Evolutionary conservation across 1,284 basidiomycete species (phyloP).

Genomic region (Cutaneotrichosporon cutaneum): DNA sequence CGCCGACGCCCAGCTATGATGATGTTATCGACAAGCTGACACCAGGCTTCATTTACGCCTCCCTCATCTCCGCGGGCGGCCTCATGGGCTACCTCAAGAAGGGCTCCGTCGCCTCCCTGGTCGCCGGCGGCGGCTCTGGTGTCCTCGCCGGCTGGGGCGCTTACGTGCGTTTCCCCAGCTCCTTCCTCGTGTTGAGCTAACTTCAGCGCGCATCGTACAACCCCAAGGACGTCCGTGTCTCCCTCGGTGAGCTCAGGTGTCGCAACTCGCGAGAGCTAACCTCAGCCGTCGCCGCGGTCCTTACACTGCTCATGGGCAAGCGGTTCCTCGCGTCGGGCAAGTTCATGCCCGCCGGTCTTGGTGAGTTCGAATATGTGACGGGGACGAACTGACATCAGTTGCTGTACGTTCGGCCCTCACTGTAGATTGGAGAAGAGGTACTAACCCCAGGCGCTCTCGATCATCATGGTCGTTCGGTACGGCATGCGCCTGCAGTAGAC

Average conservation of each 20-base stretch:
- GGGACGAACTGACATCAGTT: conserved; percentile 14
- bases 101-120: conserved; percentile 42
- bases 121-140: conserved; percentile 35
- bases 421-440: no score
- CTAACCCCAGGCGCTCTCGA: conserved; percentile 21
- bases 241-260: conserved; percentile 29
- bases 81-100: conserved; percentile 39
- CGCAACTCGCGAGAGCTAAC: not conserved
- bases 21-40: no score
- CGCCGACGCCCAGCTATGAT: no score
- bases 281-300: conserved; percentile 28
- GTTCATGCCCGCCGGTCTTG: conserved; percentile 49
- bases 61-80: conserved; percentile 38
- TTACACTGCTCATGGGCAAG: conserved; percentile 37
- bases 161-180: conserved; percentile 28
- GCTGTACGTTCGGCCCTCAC: no score
- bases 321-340: conserved; percentile 38
- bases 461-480: conserved; percentile 22
- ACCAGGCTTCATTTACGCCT: conserved; percentile 41
- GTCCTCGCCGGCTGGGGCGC: conserved; percentile 41
- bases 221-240: conserved; percentile 32
- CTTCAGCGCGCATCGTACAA: conserved; percentile 34
- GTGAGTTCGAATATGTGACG: conserved; percentile 29
- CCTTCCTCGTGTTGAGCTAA: not conserved
- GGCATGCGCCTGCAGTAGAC: conserved; percentile 16